Conservation (phyloP, 2,329 filamentous ascomycete species). For the Blastomyces gilchristii region DNA sequence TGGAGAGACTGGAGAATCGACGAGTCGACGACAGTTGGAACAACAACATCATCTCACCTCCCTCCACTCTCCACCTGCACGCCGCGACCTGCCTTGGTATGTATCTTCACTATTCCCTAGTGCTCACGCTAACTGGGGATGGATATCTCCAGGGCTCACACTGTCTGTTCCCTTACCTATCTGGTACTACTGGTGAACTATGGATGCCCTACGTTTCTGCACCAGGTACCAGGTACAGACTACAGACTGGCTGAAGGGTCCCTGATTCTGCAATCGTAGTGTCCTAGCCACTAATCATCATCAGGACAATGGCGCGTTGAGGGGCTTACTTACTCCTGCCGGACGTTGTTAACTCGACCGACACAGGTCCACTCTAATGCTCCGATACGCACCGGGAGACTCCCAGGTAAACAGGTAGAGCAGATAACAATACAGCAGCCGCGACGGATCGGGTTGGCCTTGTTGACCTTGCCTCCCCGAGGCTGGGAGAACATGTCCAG, state of each 20-base stretch:
- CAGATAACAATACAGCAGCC: neutral
- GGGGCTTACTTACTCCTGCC: neutral
- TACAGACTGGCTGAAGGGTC: too few relatives aligned
- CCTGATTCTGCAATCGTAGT: neutral
- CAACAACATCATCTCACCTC: too few relatives aligned
- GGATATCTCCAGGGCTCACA: too few relatives aligned
- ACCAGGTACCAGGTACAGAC: neutral
- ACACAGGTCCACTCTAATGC: neutral
- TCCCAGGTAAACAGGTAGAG: neutral
- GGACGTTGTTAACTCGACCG: neutral
- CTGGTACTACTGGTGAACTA: neutral
- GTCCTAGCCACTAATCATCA: neutral
- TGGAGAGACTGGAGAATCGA: neutral
- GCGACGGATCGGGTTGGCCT: neutral
- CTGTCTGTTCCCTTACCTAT: neutral
- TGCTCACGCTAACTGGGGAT: neutral
- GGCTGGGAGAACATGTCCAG: neutral
- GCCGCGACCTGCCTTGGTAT: too few relatives aligned
- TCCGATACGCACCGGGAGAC: neutral
- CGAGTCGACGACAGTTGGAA: too few relatives aligned
- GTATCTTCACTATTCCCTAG: neutral
- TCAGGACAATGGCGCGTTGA: neutral
- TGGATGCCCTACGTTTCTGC: neutral
- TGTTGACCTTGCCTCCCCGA: neutral
- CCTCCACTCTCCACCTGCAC: too few relatives aligned